Evolutionary conservation across 129 eudicot genomes (phyloP), one percentile per base, ranked within the genome.

Genomic region (Centrapalus pauciflorus): DNA sequence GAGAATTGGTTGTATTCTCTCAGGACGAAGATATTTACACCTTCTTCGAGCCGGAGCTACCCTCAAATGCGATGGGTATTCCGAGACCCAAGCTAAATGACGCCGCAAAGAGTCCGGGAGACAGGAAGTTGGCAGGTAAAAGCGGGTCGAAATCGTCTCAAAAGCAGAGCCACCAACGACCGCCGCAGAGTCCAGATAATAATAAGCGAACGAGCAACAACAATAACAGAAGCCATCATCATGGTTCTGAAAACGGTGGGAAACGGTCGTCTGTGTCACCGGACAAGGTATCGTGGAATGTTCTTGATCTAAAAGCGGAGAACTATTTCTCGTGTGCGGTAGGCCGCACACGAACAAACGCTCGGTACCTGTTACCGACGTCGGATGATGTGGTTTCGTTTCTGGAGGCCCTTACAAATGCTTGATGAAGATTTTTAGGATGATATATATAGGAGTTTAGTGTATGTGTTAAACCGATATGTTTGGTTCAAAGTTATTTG

Each of bases 41-140:
- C 21, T 93, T 93, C 78, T 93, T 93, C 17, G 96, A 93, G 76
- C 98, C 98, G 3, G 98, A 93, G 76, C 92, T 93, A 64, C 89
- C 96, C 5, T 67, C 74, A 2, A 92, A 86, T 14, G 10, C 72
- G 50, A 54, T 76, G 35, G 85, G 81, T 46, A 29, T 71, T 24
- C 84, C 95, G 4, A 80, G 89, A 80, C 70, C 75, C 50, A 92
- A 85, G 55, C 66, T 68, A 32, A 38, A 67, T 3, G 98, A 92
- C n/a, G 64, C 82, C 11, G 9, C 72, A 17, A 83, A 82, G 73
- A 49, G 61, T 25, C 58, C 74, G 1, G 89, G 72, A 32, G 97
- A 86, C 25, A 81, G 77, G 71, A 75, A 81, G 67, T 52, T n/a
- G n/a, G n/a, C 79, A 0, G 70, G 86, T 45, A 80, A 76, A 83